Conservation (phyloP, 257 asterid genomes). For the Leptodermis oblonga region DNA sequence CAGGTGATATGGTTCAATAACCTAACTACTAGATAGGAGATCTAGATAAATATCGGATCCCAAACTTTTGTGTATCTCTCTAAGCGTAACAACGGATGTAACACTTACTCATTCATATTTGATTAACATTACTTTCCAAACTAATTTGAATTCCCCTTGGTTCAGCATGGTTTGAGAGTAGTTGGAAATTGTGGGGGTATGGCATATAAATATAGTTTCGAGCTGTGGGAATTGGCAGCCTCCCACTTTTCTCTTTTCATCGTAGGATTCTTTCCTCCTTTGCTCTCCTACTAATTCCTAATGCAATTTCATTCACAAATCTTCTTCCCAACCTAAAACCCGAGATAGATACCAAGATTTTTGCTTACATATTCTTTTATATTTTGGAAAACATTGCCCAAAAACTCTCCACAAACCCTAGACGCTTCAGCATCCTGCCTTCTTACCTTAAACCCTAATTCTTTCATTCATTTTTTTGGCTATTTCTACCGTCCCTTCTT, state of each 20-base stretch:
- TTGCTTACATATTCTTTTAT: too few species aligned
- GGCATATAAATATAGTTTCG: background rate
- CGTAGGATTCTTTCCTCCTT: background rate
- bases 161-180: background rate
- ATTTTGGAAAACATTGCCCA: background rate
- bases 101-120: too few species aligned
- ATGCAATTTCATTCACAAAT: background rate
- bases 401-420: constrained; percentile 22
- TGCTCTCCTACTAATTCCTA: too few species aligned
- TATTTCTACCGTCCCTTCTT: constrained; percentile 17
- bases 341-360: background rate
- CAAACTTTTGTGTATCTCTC: too few species aligned
- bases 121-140: background rate
- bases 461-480: constrained; percentile 16
- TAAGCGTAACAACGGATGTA: too few species aligned
- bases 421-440: constrained; percentile 1
- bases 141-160: background rate
- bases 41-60: too few species aligned
- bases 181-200: background rate
- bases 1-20: too few species aligned
- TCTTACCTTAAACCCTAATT: constrained; percentile 25
- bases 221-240: constrained; percentile 1
- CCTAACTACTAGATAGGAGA: too few species aligned
- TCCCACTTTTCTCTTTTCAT: background rate
- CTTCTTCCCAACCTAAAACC: background rate